Conservation (phyloP, 345 rosid genomes). For the Theobroma cacao region DNA sequence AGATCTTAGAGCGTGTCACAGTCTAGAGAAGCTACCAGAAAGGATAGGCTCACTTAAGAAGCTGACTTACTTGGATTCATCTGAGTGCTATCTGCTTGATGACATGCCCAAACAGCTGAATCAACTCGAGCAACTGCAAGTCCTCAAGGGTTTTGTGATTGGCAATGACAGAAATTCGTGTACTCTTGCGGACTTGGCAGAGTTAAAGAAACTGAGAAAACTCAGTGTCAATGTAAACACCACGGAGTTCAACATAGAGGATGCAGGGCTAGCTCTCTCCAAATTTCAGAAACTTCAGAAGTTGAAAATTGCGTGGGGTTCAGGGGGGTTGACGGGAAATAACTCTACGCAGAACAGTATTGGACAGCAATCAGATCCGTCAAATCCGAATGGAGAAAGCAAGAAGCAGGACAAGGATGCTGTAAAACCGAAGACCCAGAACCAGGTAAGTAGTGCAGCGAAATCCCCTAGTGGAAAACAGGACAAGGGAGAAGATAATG, state of each 20-base stretch:
- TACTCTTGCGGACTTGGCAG: constrained; percentile 12
- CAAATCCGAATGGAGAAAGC: not conserved
- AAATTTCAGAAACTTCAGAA: constrained; percentile 5
- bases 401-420: not conserved
- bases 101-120: constrained; percentile 28
- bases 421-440: not conserved
- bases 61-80: constrained; percentile 33
- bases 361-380: not conserved
- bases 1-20: constrained; percentile 39
- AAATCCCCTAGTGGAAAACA: not conserved
- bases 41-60: constrained; percentile 17
- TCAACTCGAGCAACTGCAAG: constrained; percentile 23
- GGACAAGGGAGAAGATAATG: not conserved
- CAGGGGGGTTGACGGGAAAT: not conserved
- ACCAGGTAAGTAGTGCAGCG: not conserved
- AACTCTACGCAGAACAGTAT: not conserved
- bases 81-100: constrained; percentile 40
- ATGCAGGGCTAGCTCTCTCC: not conserved
- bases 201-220: constrained; percentile 21
- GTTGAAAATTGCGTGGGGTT: constrained; percentile 31
- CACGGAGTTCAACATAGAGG: not conserved
- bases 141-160: constrained; percentile 38
- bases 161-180: constrained; percentile 5
- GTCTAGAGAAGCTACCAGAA: constrained; percentile 35
- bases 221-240: constrained; percentile 27